Conservation (phyloP, 805 yeast genomes). For the Alloascoidea hylecoeti region DNA sequence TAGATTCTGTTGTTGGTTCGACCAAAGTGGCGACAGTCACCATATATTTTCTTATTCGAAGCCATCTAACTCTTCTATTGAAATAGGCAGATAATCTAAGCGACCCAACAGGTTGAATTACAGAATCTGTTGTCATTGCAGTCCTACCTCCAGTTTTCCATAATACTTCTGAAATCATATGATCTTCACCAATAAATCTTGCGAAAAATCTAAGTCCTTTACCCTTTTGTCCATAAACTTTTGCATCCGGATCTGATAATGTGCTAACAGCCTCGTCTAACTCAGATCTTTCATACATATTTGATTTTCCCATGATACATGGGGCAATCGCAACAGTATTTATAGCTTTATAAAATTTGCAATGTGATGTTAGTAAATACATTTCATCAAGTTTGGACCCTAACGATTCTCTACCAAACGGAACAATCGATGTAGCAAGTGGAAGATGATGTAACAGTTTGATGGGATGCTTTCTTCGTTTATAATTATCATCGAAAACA, state of each 20-base stretch:
- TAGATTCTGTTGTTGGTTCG: constrained; percentile 77
- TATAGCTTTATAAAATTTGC: constrained; percentile 71
- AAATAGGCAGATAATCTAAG: constrained; percentile 39
- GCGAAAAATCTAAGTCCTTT: constrained; percentile 60
- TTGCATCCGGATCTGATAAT: constrained; percentile 15
- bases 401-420: constrained; percentile 17
- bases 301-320: constrained; percentile 85
- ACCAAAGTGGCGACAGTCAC: constrained; percentile 71
- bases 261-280: constrained; percentile 39
- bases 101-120: constrained; percentile 47
- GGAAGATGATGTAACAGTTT: constrained; percentile 77
- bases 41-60: constrained; percentile 78
- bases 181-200: constrained; percentile 80
- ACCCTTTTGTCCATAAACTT: background rate
- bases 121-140: constrained; percentile 67
- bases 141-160: constrained; percentile 64
- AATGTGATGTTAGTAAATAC: constrained; percentile 73
- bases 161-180: constrained; percentile 77
- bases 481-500: constrained; percentile 21
- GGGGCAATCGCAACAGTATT: constrained; percentile 69
- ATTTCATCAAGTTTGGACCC: constrained; percentile 75
- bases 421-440: constrained; percentile 30
- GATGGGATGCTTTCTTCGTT: constrained; percentile 23
- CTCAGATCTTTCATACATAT: constrained; percentile 55
- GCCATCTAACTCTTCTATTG: constrained; percentile 66